Evolutionary conservation across 2,329 filamentous ascomycete genomes (phyloP).

Genomic region (Sporothrix inflata): DNA sequence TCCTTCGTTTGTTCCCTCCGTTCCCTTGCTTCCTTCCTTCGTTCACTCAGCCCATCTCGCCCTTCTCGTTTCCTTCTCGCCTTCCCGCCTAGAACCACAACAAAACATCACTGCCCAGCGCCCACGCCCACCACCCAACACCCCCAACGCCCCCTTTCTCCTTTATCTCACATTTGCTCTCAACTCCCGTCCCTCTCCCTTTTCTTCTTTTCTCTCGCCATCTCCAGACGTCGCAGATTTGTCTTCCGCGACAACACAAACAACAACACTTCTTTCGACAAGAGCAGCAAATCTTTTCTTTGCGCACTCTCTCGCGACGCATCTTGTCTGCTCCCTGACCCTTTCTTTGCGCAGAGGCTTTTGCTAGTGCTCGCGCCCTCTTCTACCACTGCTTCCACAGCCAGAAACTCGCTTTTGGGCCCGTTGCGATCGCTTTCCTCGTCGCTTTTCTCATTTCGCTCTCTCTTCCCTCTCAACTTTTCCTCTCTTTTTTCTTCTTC

Average conservation of each 20-base stretch:
- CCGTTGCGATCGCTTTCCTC: slow-evolving; percentile 14
- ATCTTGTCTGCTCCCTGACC: slow-evolving; percentile 31
- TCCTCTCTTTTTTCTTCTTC: neutral
- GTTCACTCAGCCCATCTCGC: neutral
- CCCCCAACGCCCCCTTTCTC: slow-evolving; percentile 4
- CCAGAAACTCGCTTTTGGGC: neutral
- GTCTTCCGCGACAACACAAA: slow-evolving; percentile 27
- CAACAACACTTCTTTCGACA: slow-evolving; percentile 28
- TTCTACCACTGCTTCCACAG: neutral
- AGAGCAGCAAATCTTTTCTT: slow-evolving; percentile 12
- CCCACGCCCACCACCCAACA: neutral
- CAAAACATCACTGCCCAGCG: slow-evolving; percentile 17
- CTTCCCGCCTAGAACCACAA: slow-evolving; percentile 20
- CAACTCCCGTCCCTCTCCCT: neutral
- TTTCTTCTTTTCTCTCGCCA: slow-evolving; percentile 27
- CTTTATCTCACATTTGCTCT: slow-evolving; percentile 21
- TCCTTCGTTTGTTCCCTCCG: neutral
- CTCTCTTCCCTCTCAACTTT: slow-evolving; percentile 13
- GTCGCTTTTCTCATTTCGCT: slow-evolving; percentile 26
- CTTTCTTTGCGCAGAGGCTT: slow-evolving; percentile 42
- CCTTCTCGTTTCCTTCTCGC: neutral
- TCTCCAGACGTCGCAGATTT: slow-evolving; percentile 30
- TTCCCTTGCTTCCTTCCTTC: slow-evolving; percentile 12
- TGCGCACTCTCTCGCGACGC: slow-evolving; percentile 21
- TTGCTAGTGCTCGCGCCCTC: slow-evolving; percentile 53